These are phyloP conservation scores for Wickerhamomyces chambardii DNA, from an alignment of 805 yeast species.

Conservation along the genomic window DNA sequence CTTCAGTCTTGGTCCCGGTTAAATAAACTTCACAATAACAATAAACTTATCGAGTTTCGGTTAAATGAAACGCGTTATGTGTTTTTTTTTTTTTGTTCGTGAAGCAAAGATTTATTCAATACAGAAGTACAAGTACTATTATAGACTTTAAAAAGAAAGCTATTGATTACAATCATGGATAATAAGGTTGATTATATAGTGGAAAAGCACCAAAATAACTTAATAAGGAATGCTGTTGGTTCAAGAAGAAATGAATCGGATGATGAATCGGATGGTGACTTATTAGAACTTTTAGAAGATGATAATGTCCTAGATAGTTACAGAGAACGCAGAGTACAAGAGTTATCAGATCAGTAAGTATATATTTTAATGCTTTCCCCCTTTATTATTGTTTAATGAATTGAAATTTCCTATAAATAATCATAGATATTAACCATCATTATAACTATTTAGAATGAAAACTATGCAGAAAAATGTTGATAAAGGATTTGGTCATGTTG, in stretches of 20 bases:
- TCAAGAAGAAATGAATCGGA: slow-evolving; percentile 14
- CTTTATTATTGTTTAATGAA: too few relatives aligned
- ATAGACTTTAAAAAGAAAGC: too few relatives aligned
- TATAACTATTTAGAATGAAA: slow-evolving; percentile 15
- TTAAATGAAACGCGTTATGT: too few relatives aligned
- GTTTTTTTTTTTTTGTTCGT: too few relatives aligned
- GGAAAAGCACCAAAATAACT: slow-evolving; percentile 36
- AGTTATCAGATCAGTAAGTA: slow-evolving; percentile 34
- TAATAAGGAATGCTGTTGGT: slow-evolving; percentile 13
- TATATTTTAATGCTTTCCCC: too few relatives aligned
- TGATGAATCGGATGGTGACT: slow-evolving; percentile 29
- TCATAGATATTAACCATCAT: not conserved
- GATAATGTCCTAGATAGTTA: slow-evolving; percentile 40
- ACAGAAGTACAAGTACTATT: too few relatives aligned
- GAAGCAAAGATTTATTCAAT: too few relatives aligned
- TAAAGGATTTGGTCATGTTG: slow-evolving; percentile 35
- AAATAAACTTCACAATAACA: too few relatives aligned
- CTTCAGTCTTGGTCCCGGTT: too few relatives aligned
- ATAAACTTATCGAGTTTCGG: too few relatives aligned
- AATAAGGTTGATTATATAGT: slow-evolving; percentile 7
- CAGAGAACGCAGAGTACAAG: slow-evolving; percentile 56
- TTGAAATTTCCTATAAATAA: too few relatives aligned
- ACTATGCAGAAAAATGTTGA: slow-evolving; percentile 24
- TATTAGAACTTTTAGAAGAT: slow-evolving; percentile 42
- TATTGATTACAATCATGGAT: too few relatives aligned